Evolutionary conservation across 495 filamentous ascomycete genomes (phyloP), one percentile per base, ranked within the genome.

Genomic region (Cairneyella variabilis): DNA sequence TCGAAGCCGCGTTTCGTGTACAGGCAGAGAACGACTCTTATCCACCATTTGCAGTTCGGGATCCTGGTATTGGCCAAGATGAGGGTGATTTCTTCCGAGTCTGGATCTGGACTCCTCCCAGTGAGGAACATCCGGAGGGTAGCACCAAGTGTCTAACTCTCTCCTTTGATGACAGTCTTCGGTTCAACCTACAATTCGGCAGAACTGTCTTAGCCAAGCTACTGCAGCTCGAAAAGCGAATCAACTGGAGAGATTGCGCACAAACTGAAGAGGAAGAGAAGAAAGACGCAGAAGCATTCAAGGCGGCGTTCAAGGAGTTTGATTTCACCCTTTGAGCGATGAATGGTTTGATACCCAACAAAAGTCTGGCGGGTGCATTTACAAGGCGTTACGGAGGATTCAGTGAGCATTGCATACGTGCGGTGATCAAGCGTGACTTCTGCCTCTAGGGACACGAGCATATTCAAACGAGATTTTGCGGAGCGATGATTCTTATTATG

Each of bases 121-220:
- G 64, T 43, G 63, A 73, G 9, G 69, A 68, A 1, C 70, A 60
- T 5, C 64, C 65, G 36, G 64, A 73, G 28, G 62, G 66, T 14
- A 61, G 69, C 40, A 71, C 73, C 23, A 75, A 78, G 56, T 71
- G 71, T 28, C 54, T 82, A 16, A 65, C 78, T 12, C 60, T 82
- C 60, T 63, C 62, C 11, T 65, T 84, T 14, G 71, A 70, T 25
- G 63, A 71, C 11, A 71, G 63, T 10, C 53, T 77, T 21, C 66
- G 77, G 17, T 84, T 84, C 59, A 76, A 83, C 45, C 61, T 83
- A 25, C 80, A 84, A 61, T 84, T 80, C 55, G 79, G 89, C 2
- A 74, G 93, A 20, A 77, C 78, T 40, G 92, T 97, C 12, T 76
- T 97, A 72, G 93, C 90, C 1, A 95, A 92, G 70, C 71, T 98